Conservation (phyloP, 1,284 basidiomycete genomes). For the Papiliotrema flavescens region DNA sequence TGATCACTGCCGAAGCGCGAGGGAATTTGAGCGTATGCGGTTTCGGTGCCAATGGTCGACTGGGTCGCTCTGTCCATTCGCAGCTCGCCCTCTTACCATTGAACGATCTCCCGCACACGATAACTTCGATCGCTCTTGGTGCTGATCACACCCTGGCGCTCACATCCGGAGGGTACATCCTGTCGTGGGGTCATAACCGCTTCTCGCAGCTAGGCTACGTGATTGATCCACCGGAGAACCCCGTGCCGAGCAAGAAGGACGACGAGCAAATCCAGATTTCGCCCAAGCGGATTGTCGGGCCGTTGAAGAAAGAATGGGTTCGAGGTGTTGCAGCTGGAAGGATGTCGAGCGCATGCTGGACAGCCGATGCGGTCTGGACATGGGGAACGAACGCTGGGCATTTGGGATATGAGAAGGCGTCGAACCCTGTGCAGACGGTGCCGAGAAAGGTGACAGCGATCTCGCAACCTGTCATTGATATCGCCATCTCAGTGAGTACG, state of each 20-base stretch:
- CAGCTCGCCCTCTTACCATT: conserved; percentile 69
- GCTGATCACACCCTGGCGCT: conserved; percentile 92
- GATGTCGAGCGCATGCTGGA: conserved; percentile 87
- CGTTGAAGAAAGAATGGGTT: conserved; percentile 75
- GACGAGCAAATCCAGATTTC: conserved; percentile 66
- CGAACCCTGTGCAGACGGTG: conserved; percentile 71
- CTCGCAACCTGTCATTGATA: conserved; percentile 62
- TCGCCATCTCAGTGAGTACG: conserved; percentile 64
- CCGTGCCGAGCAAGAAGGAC: conserved; percentile 25
- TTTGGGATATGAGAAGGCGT: conserved; percentile 72
- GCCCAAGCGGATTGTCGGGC: conserved; percentile 71
- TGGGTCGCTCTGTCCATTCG: conserved; percentile 73
- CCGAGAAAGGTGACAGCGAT: conserved; percentile 83
- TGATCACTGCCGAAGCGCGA: conserved; percentile 67
- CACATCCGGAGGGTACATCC: conserved; percentile 73
- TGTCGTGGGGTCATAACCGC: conserved; percentile 86
- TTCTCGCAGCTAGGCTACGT: conserved; percentile 86
- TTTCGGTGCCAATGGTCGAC: conserved; percentile 76
- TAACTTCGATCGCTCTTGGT: conserved; percentile 70
- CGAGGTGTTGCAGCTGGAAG: conserved; percentile 83
- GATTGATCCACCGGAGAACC: conserved; percentile 58
- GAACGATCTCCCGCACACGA: conserved; percentile 58
- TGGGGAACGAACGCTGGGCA: conserved; percentile 97
- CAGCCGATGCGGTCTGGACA: conserved; percentile 74
- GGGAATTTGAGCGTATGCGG: conserved; percentile 81